A percentile compares a stretch with the other conserved stretches of the same genome.
phyloP scores from a whole-genome alignment of 1,284 basidiomycete species.

The Malassezia cuniculi region DNA sequence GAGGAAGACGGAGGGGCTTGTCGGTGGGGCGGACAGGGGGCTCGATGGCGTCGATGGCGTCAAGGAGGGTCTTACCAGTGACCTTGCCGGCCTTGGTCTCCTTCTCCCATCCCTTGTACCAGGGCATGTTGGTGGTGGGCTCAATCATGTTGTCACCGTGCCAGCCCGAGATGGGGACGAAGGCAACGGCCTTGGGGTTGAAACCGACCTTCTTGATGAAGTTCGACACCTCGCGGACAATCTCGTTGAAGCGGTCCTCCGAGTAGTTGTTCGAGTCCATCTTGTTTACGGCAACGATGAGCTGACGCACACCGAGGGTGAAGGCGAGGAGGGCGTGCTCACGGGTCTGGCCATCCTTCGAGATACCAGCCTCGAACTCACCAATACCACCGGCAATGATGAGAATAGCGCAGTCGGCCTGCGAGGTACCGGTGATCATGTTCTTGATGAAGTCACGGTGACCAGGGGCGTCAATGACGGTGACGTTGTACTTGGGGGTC shows the following conservation, averaged over 20 bases:
- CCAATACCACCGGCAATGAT: slow-evolving; percentile 98
- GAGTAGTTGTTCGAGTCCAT: slow-evolving; percentile 99
- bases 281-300: slow-evolving; percentile 99
- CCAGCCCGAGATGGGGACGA: slow-evolving; percentile 99
- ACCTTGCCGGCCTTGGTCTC: slow-evolving; percentile 77
- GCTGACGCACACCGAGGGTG: slow-evolving; percentile 99
- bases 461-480: slow-evolving; percentile 95
- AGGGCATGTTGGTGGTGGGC: slow-evolving; percentile 67
- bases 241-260: slow-evolving; percentile 99
- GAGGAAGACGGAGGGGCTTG: slow-evolving; percentile 98
- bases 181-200: slow-evolving; percentile 96
- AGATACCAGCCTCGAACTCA: slow-evolving; percentile 99
- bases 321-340: slow-evolving; percentile 99
- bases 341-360: slow-evolving; percentile 99
- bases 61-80: slow-evolving; percentile 98
- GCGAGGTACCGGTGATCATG: slow-evolving; percentile 68
- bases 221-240: slow-evolving; percentile 94
- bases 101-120: slow-evolving; percentile 75
- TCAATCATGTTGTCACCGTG: slow-evolving; percentile 99
- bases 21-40: slow-evolving; percentile 91
- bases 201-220: slow-evolving; percentile 99
- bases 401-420: slow-evolving; percentile 98
- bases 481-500: slow-evolving; percentile 48
- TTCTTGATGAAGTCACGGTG: slow-evolving; percentile 99
- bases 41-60: slow-evolving; percentile 99